Conservation (phyloP, 2,329 filamentous ascomycete species). For the Neofusicoccum cordaticola region DNA sequence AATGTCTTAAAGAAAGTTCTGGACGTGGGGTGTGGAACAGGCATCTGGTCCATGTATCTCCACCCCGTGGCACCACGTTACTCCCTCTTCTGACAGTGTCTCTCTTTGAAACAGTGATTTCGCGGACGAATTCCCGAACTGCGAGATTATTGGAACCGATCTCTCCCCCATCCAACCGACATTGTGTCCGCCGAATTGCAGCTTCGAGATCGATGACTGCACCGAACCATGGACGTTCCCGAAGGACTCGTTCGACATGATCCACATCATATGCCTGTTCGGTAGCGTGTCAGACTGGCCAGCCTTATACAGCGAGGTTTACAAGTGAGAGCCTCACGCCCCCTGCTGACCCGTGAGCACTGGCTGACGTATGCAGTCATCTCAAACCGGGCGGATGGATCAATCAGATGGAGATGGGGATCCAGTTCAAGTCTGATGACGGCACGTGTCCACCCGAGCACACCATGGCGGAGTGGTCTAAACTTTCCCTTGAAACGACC, state of each 20-base stretch:
- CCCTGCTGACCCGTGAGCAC: not conserved
- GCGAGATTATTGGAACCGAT: conserved; percentile 43
- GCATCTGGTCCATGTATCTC: conserved; percentile 40
- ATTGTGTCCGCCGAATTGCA: conserved; percentile 43
- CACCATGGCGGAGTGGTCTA: conserved; percentile 28
- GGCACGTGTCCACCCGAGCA: conserved; percentile 20
- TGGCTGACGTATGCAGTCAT: conserved; percentile 19
- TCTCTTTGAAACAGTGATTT: conserved; percentile 35
- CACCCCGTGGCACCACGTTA: conserved; percentile 9
- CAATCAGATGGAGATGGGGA: conserved; percentile 28
- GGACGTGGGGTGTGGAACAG: conserved; percentile 44
- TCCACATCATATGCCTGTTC: conserved; percentile 24
- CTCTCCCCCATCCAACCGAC: conserved; percentile 47
- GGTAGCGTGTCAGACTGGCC: conserved; percentile 26
- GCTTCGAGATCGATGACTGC: conserved; percentile 53
- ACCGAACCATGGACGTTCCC: conserved; percentile 31
- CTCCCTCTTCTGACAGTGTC: conserved; percentile 28
- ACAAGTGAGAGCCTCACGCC: conserved; percentile 22
- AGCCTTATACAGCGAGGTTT: conserved; percentile 23
- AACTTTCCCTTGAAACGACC: conserved; percentile 27
- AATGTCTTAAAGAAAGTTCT: conserved; percentile 30
- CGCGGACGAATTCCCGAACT: conserved; percentile 32
- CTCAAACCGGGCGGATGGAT: conserved; percentile 27
- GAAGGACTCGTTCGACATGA: conserved; percentile 25
- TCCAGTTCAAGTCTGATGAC: conserved; percentile 28